These are phyloP conservation scores for Mollisiaceae sp. DNA, from an alignment of 2,329 filamentous ascomycete species.

Conservation along the genomic window DNA sequence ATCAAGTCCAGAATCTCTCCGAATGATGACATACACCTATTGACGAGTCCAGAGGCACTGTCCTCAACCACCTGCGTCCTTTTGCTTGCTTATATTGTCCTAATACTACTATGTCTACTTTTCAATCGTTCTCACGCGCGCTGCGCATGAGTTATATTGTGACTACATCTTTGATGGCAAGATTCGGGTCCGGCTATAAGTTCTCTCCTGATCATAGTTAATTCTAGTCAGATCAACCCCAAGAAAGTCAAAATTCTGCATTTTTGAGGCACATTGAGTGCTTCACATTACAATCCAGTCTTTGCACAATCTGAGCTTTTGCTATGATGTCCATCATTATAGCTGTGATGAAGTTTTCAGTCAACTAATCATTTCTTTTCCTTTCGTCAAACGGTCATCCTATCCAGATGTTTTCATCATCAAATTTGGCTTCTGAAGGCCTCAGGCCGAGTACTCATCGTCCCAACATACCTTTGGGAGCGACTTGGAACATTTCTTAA, in stretches of 20 bases:
- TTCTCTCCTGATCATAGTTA: conserved; percentile 32
- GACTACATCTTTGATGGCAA: conserved; percentile 59
- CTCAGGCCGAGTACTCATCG: conserved; percentile 47
- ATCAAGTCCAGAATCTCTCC: conserved; percentile 48
- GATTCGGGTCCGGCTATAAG: conserved; percentile 54
- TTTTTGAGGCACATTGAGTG: conserved; percentile 49
- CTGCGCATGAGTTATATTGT: conserved; percentile 52
- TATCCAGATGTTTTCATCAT: conserved; percentile 50
- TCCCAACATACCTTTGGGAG: conserved; percentile 51
- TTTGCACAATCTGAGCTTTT: conserved; percentile 53
- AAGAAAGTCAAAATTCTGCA: too few species aligned
- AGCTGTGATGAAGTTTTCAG: conserved; percentile 46
- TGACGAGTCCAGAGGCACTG: conserved; percentile 53
- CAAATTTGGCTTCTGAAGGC: conserved; percentile 47
- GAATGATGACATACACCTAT: conserved; percentile 55
- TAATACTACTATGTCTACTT: conserved; percentile 50
- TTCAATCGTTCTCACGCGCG: conserved; percentile 46
- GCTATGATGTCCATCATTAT: conserved; percentile 51
- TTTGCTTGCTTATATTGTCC: conserved; percentile 51
- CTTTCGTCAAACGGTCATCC: background rate
- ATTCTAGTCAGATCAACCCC: background rate
- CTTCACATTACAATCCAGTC: conserved; percentile 48
- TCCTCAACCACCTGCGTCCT: conserved; percentile 42
- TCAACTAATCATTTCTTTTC: too few species aligned
- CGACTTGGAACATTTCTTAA: too few species aligned